Evolutionary conservation across 805 yeast genomes (phyloP).

Genomic region (Saturnispora mendoncae): DNA sequence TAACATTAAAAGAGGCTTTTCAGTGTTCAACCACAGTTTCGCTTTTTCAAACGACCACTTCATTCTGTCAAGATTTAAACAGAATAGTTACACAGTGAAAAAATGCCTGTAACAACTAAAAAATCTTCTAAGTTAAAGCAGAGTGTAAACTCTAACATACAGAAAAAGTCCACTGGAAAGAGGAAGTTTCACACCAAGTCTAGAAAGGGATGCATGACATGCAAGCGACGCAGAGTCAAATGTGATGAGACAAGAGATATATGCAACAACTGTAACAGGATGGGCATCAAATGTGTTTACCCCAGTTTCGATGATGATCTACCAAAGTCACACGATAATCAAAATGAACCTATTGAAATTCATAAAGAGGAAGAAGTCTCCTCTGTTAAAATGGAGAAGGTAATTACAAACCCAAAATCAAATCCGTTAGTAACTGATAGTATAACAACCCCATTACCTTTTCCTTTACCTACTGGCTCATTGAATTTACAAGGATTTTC

Average conservation of each 20-base stretch:
- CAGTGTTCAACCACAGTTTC: constrained; percentile 6
- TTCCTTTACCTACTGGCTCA: constrained; percentile 7
- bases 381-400: constrained; percentile 3
- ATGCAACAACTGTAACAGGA: constrained; percentile 70
- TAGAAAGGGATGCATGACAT: constrained; percentile 80
- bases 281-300: constrained; percentile 73
- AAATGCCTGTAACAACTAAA: too few species aligned
- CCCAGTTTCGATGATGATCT: constrained; percentile 5
- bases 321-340: background rate
- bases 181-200: constrained; percentile 86
- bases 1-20: background rate
- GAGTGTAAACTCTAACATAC: too few species aligned
- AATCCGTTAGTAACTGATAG: constrained; percentile 2
- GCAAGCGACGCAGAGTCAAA: constrained; percentile 83
- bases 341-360: background rate
- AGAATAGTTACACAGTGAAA: too few species aligned
- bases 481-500: constrained; percentile 1
- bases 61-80: too few species aligned
- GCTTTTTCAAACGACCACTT: background rate
- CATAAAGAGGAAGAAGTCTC: background rate
- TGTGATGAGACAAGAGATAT: constrained; percentile 82
- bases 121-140: too few species aligned
- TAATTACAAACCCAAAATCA: background rate
- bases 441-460: background rate
- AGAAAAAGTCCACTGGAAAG: constrained; percentile 49